Conservation (phyloP, 208 protist genomes). For the Crithidia fasciculata region DNA sequence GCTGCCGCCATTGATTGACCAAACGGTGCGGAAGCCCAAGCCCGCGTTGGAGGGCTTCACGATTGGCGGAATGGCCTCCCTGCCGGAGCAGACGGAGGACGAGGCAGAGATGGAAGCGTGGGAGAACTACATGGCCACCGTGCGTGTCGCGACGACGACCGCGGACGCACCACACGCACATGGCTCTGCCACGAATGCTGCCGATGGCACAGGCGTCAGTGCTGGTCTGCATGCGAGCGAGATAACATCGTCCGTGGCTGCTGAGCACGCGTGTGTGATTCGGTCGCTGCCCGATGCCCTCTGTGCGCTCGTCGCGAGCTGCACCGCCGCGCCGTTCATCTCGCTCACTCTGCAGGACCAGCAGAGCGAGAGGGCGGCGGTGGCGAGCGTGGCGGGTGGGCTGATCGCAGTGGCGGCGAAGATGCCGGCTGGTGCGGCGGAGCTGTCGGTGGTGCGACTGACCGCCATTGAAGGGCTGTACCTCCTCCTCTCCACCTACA, state of each 20-base stretch:
- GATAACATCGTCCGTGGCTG: no score
- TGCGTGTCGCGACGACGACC: slow-evolving; percentile 17
- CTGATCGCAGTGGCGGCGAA: slow-evolving; percentile 14
- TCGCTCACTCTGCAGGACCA: slow-evolving; percentile 24
- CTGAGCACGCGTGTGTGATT: neutral
- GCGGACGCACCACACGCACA: slow-evolving; percentile 1
- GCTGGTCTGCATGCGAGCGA: no score
- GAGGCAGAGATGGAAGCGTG: slow-evolving; percentile 30
- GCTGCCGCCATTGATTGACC: slow-evolving; percentile 33
- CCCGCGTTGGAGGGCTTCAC: neutral
- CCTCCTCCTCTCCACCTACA: slow-evolving; percentile 24
- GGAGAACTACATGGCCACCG: slow-evolving; percentile 30
- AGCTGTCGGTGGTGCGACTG: slow-evolving; percentile 7
- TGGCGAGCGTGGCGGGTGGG: slow-evolving; percentile 12
- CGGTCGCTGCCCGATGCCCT: slow-evolving; percentile 17
- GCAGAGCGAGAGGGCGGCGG: slow-evolving; percentile 13
- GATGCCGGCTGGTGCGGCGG: neutral
- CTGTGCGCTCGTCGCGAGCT: slow-evolving; percentile 27
- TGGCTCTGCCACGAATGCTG: neutral
- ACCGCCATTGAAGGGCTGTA: slow-evolving; percentile 19
- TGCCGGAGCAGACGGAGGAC: slow-evolving; percentile 12
- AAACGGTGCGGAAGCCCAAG: slow-evolving; percentile 3
- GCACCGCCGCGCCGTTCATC: slow-evolving; percentile 23
- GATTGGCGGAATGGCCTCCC: neutral
- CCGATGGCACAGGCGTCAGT: neutral